Percentiles rank a stretch among this genome's conserved stretches.
phyloP scores from a whole-genome alignment of 805 yeast genomes.

The Lipomyces starkeyi region DNA sequence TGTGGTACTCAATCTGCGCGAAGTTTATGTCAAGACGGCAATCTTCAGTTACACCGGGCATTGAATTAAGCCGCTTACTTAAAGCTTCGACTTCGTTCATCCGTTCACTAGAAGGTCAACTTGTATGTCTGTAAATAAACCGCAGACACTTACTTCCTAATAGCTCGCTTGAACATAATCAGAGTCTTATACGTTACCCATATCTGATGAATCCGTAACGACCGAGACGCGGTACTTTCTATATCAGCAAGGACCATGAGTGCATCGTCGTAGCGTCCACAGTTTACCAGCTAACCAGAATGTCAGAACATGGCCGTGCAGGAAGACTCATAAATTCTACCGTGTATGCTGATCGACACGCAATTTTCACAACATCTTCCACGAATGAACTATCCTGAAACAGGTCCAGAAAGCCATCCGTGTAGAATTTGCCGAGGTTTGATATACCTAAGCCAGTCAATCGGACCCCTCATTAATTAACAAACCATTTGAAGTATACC shows the following conservation, averaged over 20 bases:
- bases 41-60: constrained; percentile 12
- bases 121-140: not conserved
- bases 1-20: constrained; percentile 18
- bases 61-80: constrained; percentile 1
- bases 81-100: constrained; percentile 8
- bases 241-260: not conserved
- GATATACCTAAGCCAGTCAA: constrained; percentile 14
- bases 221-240: constrained; percentile 8
- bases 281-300: constrained; percentile 1
- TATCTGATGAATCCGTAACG: constrained; percentile 16
- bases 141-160: constrained; percentile 12
- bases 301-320: not conserved
- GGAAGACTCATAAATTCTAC: constrained; percentile 6
- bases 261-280: constrained; percentile 17
- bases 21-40: constrained; percentile 16
- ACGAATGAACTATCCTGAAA: constrained; percentile 4
- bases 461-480: not conserved
- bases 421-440: constrained; percentile 16
- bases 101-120: constrained; percentile 6
- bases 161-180: constrained; percentile 21
- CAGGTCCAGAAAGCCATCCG: constrained; percentile 4
- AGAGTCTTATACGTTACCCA: constrained; percentile 20
- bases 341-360: constrained; percentile 24
- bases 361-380: constrained; percentile 19
- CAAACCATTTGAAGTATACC: constrained; percentile 2